Percentiles rank a stretch among this genome's conserved stretches.
phyloP scores from a whole-genome alignment of 164 flowering plant genomes.

The Malania oleifera region DNA sequence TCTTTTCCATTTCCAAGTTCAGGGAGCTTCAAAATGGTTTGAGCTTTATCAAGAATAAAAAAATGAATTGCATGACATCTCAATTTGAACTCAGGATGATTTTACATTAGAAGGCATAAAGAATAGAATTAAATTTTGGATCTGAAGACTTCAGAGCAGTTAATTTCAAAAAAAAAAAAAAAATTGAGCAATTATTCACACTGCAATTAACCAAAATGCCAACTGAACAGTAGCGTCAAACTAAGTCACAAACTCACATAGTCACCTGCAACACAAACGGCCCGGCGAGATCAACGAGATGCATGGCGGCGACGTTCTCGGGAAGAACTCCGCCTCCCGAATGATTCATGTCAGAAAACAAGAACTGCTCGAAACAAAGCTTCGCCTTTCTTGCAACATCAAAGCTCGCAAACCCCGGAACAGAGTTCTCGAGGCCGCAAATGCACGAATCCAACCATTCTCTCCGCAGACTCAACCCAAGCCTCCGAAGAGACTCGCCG shows the following conservation, averaged over 20 bases:
- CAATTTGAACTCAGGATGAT: no score
- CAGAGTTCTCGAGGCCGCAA: constrained; percentile 31
- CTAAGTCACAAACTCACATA: not conserved
- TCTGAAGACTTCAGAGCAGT: no score
- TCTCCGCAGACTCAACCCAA: constrained; percentile 50
- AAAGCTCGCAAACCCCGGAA: constrained; percentile 33
- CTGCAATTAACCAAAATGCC: no score
- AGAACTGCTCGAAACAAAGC: constrained; percentile 65
- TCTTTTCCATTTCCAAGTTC: no score
- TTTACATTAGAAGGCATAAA: no score
- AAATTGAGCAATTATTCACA: no score
- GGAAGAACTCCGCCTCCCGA: constrained; percentile 76
- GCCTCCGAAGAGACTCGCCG: constrained; percentile 23
- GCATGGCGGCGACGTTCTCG: constrained; percentile 48
- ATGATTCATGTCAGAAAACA: constrained; percentile 70
- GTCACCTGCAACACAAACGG: constrained; percentile 85
- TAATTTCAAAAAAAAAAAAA: constrained; percentile 1
- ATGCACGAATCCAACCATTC: constrained; percentile 74
- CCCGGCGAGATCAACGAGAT: constrained; percentile 69
- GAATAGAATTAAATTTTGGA: no score
- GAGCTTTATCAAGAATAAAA: no score
- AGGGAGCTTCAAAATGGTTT: no score
- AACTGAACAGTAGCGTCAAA: not conserved
- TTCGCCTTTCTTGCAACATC: constrained; percentile 54
- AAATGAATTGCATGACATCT: no score